Evolutionary conservation across 331 rosid species (phyloP), one percentile per base, ranked within the genome.

Genomic region (Quercus phellos): DNA sequence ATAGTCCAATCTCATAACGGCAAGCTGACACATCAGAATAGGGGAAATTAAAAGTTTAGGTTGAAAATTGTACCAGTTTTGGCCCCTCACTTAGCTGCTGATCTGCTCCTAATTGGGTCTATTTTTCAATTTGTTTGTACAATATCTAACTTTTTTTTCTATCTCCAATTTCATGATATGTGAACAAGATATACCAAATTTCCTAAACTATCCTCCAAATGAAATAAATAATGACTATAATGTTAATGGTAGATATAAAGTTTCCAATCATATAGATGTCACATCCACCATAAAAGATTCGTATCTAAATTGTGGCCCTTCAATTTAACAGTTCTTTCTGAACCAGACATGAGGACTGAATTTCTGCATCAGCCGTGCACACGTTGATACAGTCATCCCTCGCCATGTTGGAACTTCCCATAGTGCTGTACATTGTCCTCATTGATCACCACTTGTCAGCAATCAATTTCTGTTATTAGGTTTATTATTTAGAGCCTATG

Each of bases 351-450:
- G 35, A 3, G 43, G 72, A 55, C 24, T 22, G 74, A 76, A 55
- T 74, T 9, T 29, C 73, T 50, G 78, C 71, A n/a, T 60, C 81
- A 32, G 9, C 43, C 66, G 29, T 68, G 55, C 56, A 69, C 55
- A 68, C 21, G 30, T 56, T 29, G 68, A 53, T 42, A 70, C 70
- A 75, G 11, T 46, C 68, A 61, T 30, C 16, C 59, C 55, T 30
- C 66, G 66, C 78, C 81, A 76, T 59, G 58, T 75, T 77, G 70
- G 51, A 60, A 24, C 17, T 26, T 4, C 29, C 35, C 51, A 13
- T 71, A 19, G 73, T 60, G 55, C 55, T 19, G 12, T 24, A 29
- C 27, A 34, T 72, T 8, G 46, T 38, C 46, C 46, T 38, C 1
- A 2, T 8, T 8, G 3, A 32, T 54, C 30, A 53, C 12, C 38